Evolutionary conservation across 768 basidiomycete species (phyloP), one percentile per base, ranked within the genome.

Genomic region (Auricularia heimuer): DNA sequence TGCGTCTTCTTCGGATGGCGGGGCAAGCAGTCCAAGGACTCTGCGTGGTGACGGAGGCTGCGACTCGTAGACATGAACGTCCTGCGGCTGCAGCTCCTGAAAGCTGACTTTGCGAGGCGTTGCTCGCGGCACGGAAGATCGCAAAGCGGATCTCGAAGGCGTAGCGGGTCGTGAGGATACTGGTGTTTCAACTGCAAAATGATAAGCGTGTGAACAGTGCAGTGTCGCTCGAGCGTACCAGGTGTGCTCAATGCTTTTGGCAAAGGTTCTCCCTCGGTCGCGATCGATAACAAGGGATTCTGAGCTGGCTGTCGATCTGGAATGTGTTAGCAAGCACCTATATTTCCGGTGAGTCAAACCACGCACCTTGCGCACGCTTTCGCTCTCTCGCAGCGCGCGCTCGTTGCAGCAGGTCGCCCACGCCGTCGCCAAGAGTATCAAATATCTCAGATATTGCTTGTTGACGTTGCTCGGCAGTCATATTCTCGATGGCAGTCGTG

Each of bases 11-110:
- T 67, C 68, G 3, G 71, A 74, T 7, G 76, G 79, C 3, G 84
- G 86, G 2, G 90, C 77, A 0, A 90, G 85, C 1, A 90, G 75
- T 0, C 75, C 62, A 2, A 76, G 71, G 65, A 80, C 82, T 66
- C 80, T 82, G n/a, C 79, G 80, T 0, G 91, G 91, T 3, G 92
- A 91, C 1, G 87, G 77, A 3, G 90, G 91, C 1, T 84, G 86
- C 14, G 90, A 92, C 69, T 91, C 88, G 70, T 93, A 93, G 1
- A 93, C 87, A 73, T 90, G 81, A 2, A 93, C 84, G 70, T 92
- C 88, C n/a, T 82, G 75, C 0, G 89, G 84, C 1, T 81, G 83
- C 16, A 91, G 77, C 45, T 92, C 86, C 37, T 90, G 88, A 70
- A 94, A 94, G 18, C 91, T 85, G 36, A 92, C 74, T 68, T 76